A percentile compares a stretch with the other conserved stretches of the same genome.
phyloP scores from a whole-genome alignment of 495 filamentous ascomycete genomes.

The Neurospora sp. region DNA sequence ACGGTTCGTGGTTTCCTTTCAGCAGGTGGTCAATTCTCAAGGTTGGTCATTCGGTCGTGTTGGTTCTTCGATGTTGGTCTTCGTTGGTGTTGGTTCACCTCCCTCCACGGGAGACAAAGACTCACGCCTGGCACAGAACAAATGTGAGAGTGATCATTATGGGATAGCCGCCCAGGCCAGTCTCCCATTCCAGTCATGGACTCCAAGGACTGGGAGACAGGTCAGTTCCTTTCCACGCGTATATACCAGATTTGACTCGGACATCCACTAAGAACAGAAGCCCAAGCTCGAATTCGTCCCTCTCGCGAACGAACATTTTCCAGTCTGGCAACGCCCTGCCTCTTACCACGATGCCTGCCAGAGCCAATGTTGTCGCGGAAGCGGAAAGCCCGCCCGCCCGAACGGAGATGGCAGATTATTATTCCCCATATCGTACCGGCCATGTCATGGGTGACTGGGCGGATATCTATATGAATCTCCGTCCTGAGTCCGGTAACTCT shows the following conservation, averaged over 20 bases:
- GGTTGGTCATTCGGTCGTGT: not conserved
- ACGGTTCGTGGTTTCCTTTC: not conserved
- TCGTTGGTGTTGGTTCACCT: not conserved
- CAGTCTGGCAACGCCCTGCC: not conserved
- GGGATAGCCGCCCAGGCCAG: not conserved
- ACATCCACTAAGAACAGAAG: not conserved
- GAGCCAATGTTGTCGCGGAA: not conserved
- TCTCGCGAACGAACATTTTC: not conserved
- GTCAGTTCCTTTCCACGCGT: not conserved
- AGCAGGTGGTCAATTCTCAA: not conserved
- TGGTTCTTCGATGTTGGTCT: not conserved
- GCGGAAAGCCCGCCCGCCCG: not conserved
- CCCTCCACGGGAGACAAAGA: not conserved
- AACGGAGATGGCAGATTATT: not conserved
- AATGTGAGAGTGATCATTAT: not conserved
- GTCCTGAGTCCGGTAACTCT: not conserved
- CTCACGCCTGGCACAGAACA: not conserved
- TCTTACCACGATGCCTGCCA: not conserved
- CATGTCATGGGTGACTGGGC: not conserved
- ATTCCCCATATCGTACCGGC: not conserved
- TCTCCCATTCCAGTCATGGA: not conserved
- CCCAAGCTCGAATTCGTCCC: not conserved
- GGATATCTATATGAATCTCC: not conserved
- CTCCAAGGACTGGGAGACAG: not conserved
- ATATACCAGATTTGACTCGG: not conserved